A percentile compares a stretch with the other conserved stretches of the same genome.
phyloP scores from a whole-genome alignment of 495 filamentous ascomycete species.

The Staphylotrichum tortipilum region DNA sequence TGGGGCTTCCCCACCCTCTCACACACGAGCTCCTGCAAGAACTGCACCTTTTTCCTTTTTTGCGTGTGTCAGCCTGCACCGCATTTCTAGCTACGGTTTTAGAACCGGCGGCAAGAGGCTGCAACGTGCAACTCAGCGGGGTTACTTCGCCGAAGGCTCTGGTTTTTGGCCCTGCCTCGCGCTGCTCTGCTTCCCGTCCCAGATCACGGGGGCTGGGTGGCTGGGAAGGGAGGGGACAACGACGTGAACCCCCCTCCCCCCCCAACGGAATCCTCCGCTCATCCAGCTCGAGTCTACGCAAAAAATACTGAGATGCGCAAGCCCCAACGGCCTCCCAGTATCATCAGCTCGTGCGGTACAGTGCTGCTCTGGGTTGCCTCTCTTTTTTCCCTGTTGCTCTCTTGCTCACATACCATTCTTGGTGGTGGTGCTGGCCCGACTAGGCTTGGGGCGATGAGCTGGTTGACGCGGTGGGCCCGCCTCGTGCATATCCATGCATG shows the following conservation, averaged over 20 bases:
- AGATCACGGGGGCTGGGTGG: too few species aligned
- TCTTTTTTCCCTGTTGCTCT: too few species aligned
- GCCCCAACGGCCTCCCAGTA: too few species aligned
- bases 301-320: not conserved
- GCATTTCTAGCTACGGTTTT: not conserved
- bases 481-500: constrained; percentile 51
- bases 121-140: not conserved
- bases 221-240: too few species aligned
- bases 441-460: constrained; percentile 26
- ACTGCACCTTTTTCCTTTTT: not conserved
- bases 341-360: too few species aligned
- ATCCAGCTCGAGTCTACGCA: too few species aligned
- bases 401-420: too few species aligned
- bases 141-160: not conserved
- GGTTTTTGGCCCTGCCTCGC: too few species aligned
- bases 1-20: constrained; percentile 4
- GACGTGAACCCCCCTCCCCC: too few species aligned
- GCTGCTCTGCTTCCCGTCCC: too few species aligned
- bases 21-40: not conserved
- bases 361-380: constrained; percentile 5
- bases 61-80: not conserved
- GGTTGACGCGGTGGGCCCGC: constrained; percentile 39
- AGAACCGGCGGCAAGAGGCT: constrained; percentile 5
- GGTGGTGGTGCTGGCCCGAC: constrained; percentile 18
- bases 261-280: too few species aligned